phyloP scores from a whole-genome alignment of 108 stramenopile species.

The Nitzschia palea region DNA sequence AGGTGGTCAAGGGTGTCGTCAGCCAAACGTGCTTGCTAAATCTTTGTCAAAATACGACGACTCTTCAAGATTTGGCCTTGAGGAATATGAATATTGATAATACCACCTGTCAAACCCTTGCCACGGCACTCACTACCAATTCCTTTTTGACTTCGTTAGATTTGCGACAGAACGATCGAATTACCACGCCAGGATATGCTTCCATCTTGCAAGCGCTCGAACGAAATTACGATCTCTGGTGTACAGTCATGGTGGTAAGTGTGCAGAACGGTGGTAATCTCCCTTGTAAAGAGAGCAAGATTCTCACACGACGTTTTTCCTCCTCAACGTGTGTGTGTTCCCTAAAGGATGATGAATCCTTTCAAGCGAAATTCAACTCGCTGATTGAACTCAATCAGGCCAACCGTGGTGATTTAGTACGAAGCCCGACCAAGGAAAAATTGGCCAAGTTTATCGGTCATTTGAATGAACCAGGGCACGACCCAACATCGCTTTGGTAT shows the following conservation, averaged over 20 bases:
- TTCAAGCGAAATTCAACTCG: slow-evolving; percentile 36
- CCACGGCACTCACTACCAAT: slow-evolving; percentile 23
- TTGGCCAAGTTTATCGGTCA: slow-evolving; percentile 19
- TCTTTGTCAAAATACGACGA: slow-evolving; percentile 23
- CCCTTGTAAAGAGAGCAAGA: no score
- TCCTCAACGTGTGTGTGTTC: no score
- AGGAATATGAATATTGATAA: slow-evolving; percentile 33
- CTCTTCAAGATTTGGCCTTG: slow-evolving; percentile 38
- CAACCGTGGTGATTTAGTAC: slow-evolving; percentile 35
- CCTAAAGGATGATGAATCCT: slow-evolving; percentile 34
- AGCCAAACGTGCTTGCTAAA: slow-evolving; percentile 18
- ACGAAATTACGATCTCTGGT: slow-evolving; percentile 39
- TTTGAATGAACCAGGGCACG: slow-evolving; percentile 8
- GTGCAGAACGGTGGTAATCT: no score
- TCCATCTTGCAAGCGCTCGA: slow-evolving; percentile 31
- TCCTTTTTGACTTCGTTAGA: slow-evolving; percentile 37
- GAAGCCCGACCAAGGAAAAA: slow-evolving; percentile 26
- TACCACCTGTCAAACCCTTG: slow-evolving; percentile 28
- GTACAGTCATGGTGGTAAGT: slow-evolving; percentile 39
- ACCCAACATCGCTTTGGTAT: slow-evolving; percentile 37
- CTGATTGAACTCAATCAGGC: slow-evolving; percentile 44
- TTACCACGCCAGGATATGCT: slow-evolving; percentile 17
- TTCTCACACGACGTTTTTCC: no score
- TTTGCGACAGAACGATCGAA: slow-evolving; percentile 37
- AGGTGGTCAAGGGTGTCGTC: slow-evolving; percentile 8